Evolutionary conservation across 352 stramenopile species (phyloP), one percentile per base, ranked within the genome.

Genomic region (Phytophthora megakarya): DNA sequence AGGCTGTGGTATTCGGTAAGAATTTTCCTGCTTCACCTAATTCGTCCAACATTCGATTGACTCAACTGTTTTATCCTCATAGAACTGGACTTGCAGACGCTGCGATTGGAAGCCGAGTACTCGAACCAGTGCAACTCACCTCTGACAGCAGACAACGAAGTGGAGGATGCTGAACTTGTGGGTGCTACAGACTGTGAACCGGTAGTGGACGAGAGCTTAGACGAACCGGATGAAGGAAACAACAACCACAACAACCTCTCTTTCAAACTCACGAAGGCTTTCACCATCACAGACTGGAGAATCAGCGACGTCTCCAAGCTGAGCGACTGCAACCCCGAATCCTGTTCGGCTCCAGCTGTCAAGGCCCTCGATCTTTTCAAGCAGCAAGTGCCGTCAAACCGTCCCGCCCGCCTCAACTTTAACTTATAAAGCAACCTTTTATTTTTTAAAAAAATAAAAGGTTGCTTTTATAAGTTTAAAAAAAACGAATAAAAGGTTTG

Each of bases 91-190:
- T 23, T 81, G 39, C 66, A 67, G 33, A 60, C 62, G 15, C 32
- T 68, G 25, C 28, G 49, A 23, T 18, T 63, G 39, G 40, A 65
- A 22, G 75, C 63, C 16, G 43, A 69, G 21, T 82, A 65, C 19
- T 88, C 79, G 13, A 90, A 90, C 61, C 81, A 88, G 37, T 79
- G 66, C 40, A 76, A 87, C 35, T 81, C 76, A 6, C 68, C 65
- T 7, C 35, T 21, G 35, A 53, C 40, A 10, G 51, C 37, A 19
- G 42, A n/a, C 8, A 72, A 49, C 15, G 43, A 70, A 18, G 42
- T 48, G 35, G 51, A 57, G 3, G 23, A 46, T 23, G 16, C 53
- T 19, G 39, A 35, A 5, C 38, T 63, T 11, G 37, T 70, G 5
- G 48, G 43, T 15, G 55, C 61, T 43, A 69, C 43, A 7, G 49